Evolutionary conservation across 768 basidiomycete genomes (phyloP).

Genomic region (Boletus subparvulus): DNA sequence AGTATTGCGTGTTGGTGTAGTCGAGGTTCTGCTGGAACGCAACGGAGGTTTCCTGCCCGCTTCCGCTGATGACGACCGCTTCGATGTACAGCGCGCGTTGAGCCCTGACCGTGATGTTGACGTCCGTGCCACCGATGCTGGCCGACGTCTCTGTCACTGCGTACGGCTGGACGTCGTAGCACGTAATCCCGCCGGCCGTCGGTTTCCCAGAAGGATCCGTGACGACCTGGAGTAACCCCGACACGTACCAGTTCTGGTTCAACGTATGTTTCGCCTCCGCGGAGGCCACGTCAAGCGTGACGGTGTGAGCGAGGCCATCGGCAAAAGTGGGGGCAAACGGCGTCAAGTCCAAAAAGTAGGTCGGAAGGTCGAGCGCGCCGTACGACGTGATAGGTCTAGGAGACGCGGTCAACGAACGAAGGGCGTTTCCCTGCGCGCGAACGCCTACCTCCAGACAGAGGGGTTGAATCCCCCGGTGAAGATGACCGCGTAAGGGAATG

Average conservation of each 20-base stretch:
- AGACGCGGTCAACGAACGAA: neutral
- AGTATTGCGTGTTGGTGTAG: constrained; percentile 65
- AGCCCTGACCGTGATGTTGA: constrained; percentile 63
- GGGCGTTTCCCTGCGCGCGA: neutral
- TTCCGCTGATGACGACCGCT: constrained; percentile 59
- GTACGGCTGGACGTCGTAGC: constrained; percentile 57
- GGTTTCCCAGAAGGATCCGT: constrained; percentile 60
- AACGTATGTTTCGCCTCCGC: constrained; percentile 65
- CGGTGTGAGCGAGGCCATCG: constrained; percentile 65
- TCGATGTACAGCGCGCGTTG: constrained; percentile 59
- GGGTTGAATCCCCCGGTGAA: constrained; percentile 79
- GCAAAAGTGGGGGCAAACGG: constrained; percentile 72
- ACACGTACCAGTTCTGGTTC: constrained; percentile 77
- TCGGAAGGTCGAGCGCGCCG: constrained; percentile 74
- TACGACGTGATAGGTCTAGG: constrained; percentile 71
- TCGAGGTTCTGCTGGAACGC: constrained; percentile 59
- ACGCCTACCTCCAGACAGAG: constrained; percentile 58
- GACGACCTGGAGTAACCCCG: constrained; percentile 64
- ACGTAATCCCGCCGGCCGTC: constrained; percentile 67
- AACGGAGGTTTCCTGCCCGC: constrained; percentile 54
- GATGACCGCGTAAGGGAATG: constrained; percentile 58
- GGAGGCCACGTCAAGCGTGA: constrained; percentile 72
- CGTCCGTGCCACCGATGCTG: constrained; percentile 42
- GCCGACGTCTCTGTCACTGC: constrained; percentile 51
- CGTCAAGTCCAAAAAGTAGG: constrained; percentile 75